Evolutionary conservation across 2,329 filamentous ascomycete species (phyloP).

Genomic region (Fusarium sp.): DNA sequence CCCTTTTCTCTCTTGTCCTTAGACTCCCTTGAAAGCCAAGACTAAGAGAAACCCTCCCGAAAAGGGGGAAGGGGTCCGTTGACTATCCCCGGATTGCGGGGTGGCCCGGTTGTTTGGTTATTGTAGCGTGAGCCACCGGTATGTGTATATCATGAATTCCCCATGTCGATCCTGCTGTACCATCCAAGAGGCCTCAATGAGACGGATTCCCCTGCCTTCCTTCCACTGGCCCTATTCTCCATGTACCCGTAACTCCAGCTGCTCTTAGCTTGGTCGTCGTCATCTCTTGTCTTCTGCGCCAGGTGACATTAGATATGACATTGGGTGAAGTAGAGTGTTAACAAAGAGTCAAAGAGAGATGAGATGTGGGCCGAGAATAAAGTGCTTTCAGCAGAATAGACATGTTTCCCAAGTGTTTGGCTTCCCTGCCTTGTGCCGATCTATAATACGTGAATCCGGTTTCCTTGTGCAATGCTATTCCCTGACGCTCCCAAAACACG

Average conservation of each 20-base stretch:
- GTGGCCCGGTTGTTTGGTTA: conserved; percentile 18
- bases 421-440: conserved; percentile 46
- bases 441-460: conserved; percentile 48
- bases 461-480: conserved; percentile 45
- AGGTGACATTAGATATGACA: conserved; percentile 3
- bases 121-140: conserved; percentile 41
- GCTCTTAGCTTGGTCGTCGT: not conserved
- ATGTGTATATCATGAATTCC: conserved; percentile 44
- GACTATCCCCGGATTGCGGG: conserved; percentile 14
- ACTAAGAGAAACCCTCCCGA: not conserved
- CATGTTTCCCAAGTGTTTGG: conserved; percentile 45
- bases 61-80: not conserved
- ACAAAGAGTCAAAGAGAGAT: conserved; percentile 21
- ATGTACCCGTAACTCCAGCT: not conserved
- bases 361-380: conserved; percentile 28
- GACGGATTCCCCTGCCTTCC: not conserved
- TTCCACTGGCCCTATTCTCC: conserved; percentile 1
- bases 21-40: not conserved
- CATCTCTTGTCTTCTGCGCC: conserved; percentile 12
- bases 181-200: conserved; percentile 28
- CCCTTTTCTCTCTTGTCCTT: not conserved
- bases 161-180: conserved; percentile 29
- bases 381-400: conserved; percentile 37
- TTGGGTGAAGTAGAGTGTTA: conserved; percentile 7
- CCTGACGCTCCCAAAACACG: conserved; percentile 43